A percentile compares a stretch with the other conserved stretches of the same genome.
Conservation (phyloP, 352 stramenopile genomes). For the Globisporangium nodosum region DNA sequence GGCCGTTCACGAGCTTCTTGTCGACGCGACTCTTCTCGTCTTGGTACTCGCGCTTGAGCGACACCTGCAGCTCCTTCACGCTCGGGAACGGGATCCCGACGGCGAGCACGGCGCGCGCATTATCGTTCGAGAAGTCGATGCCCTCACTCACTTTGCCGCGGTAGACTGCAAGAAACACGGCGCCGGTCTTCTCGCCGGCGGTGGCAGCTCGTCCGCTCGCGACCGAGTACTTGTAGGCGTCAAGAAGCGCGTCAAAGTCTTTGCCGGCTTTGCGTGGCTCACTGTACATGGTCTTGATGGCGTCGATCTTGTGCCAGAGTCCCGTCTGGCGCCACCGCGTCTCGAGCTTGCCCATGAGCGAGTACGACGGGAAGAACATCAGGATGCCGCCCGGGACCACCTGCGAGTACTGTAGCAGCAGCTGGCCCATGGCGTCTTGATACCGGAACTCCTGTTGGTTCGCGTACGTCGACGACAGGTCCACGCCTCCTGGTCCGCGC, state of each 20-base stretch:
- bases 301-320: conserved; percentile 50
- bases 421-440: conserved; percentile 75
- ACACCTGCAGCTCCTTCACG: conserved; percentile 90
- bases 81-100: conserved; percentile 98
- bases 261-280: conserved; percentile 75
- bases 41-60: conserved; percentile 78
- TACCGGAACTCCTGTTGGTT: conserved; percentile 80
- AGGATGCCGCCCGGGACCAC: conserved; percentile 72
- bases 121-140: conserved; percentile 98
- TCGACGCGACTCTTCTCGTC: conserved; percentile 65
- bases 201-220: conserved; percentile 9
- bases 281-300: conserved; percentile 54
- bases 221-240: conserved; percentile 67
- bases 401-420: conserved; percentile 63
- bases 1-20: conserved; percentile 59
- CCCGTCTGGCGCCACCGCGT: conserved; percentile 68
- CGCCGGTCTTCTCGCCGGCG: conserved; percentile 52
- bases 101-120: conserved; percentile 95
- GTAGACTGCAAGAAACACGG: conserved; percentile 97
- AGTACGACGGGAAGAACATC: conserved; percentile 87
- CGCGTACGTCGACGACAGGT: conserved; percentile 72
- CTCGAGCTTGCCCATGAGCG: conserved; percentile 64
- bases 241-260: conserved; percentile 73
- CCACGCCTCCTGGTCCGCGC: conserved; percentile 53
- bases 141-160: conserved; percentile 98